These are phyloP conservation scores for Geotrichum citri-aurantii DNA, from an alignment of 1,139 yeast species.

Conservation along the genomic window DNA sequence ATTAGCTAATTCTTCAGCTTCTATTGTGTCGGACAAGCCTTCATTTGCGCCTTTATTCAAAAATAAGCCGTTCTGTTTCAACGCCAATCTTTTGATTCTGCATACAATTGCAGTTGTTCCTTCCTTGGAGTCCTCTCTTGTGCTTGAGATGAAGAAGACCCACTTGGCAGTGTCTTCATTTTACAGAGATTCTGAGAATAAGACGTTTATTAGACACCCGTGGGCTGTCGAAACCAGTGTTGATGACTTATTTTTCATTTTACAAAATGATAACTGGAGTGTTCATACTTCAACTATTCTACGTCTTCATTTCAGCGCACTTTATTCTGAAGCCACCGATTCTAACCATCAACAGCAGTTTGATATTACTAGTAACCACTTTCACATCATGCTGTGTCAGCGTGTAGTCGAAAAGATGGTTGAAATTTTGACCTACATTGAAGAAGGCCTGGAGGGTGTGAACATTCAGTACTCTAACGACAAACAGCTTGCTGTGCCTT, in stretches of 20 bases:
- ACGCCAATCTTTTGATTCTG: conserved; percentile 10
- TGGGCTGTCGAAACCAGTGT: conserved; percentile 9
- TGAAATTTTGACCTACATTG: conserved; percentile 19
- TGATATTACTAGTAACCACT: conserved; percentile 25
- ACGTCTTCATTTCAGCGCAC: conserved; percentile 15
- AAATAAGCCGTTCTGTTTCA: conserved; percentile 12
- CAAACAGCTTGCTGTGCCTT: not conserved
- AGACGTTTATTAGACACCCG: conserved; percentile 9
- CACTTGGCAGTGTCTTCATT: conserved; percentile 9
- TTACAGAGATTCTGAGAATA: conserved; percentile 2
- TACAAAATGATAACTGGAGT: conserved; percentile 18
- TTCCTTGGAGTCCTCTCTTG: conserved; percentile 17
- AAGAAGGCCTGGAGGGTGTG: conserved; percentile 18
- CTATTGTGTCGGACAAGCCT: not conserved
- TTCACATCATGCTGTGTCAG: conserved; percentile 25
- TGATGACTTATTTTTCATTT: conserved; percentile 13
- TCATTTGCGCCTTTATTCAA: not conserved
- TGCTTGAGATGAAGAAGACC: conserved; percentile 12
- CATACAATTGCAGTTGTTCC: conserved; percentile 13
- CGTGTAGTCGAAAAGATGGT: conserved; percentile 22
- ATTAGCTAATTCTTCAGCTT: not conserved
- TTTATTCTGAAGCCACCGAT: conserved; percentile 12
- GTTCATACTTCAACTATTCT: conserved; percentile 18
- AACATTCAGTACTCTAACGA: conserved; percentile 10
- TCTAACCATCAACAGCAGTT: conserved; percentile 18